Base-by-base conservation (phyloP, 148 eudicot genomes). In the Persicaria tinctoria region DNA sequence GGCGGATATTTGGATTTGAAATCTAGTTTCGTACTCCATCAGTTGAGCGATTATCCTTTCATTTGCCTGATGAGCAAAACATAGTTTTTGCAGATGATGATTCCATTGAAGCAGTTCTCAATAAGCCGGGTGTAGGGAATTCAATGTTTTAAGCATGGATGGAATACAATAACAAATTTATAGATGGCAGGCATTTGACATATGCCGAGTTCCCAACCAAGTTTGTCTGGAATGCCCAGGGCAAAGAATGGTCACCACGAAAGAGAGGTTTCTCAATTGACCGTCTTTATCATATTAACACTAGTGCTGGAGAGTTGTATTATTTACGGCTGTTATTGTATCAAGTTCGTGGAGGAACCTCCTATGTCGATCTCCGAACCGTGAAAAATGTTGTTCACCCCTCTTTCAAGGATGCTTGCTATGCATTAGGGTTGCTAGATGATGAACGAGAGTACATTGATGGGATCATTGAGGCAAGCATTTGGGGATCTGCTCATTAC, bases 91-190 rank as follows among this genome's bases (percentile, higher is more conserved):
- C 5, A n/a, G 74, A 68, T 6, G 51, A 74, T 74, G 75, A 56
- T 68, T 4, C 46, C 0, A 63, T 77, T 1, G 78, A 77, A 6
- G 5, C 46, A 9, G 76, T 70, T 2, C 1, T 50, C 0, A 45
- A 13, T 14, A 54, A 23, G 3, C 51, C 46, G 3, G 14, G 14
- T 10, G 32, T 53, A 2, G 3, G 23, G 3, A 2, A 5, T 0
- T 59, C 76, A 5, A 75, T 41, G 68, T 71, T 82, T 23, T 6
- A 54, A 20, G n/a, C 13, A 4, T 82, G 74, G 81, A 57, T 82
- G 59, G 76, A 72, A 1, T 38, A 49, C 3, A 82, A 78, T 27
- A 48, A 20, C 3, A 48, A 7, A 10, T 51, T 55, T 8, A 45
- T 0, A 1, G 17, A 51, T 1, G 79, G 79, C 3, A 50, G 70